Percentiles rank a stretch among this genome's conserved stretches.
Conservation (phyloP, 139 green algal genomes). For the Gonium pectorale region DNA sequence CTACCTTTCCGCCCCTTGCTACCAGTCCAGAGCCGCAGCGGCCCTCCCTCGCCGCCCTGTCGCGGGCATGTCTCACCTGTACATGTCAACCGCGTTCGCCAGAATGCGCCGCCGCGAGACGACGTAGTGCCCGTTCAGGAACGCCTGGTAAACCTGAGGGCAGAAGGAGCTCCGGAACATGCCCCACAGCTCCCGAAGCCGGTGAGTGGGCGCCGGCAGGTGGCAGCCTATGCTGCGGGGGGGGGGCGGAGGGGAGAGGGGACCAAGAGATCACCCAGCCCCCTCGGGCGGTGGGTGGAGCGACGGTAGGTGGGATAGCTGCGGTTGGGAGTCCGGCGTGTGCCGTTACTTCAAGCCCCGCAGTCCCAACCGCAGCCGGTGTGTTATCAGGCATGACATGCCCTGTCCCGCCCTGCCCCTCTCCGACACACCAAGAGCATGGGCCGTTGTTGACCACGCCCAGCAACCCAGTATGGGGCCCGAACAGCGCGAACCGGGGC, state of each 20-base stretch:
- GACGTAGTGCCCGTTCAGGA: neutral
- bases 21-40: neutral
- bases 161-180: neutral
- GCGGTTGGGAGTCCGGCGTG: no score
- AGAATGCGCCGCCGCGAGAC: neutral
- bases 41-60: no score
- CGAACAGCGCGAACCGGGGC: neutral
- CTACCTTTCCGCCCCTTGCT: neutral
- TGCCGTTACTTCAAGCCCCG: no score
- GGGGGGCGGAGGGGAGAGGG: no score
- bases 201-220: neutral
- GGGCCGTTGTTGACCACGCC: neutral
- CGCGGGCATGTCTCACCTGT: neutral
- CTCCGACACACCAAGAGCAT: neutral
- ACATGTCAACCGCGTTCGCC: neutral
- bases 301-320: no score
- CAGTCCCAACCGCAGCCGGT: no score
- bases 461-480: neutral
- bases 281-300: no score
- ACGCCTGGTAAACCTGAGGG: neutral
- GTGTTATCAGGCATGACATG: neutral
- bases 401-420: neutral
- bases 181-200: neutral
- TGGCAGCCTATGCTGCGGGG: neutral
- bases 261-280: no score